Percentiles rank a stretch among this genome's conserved stretches.
Evolutionary conservation across 2,329 filamentous ascomycete genomes (phyloP).

Genomic region (Neofusicoccum ribis): DNA sequence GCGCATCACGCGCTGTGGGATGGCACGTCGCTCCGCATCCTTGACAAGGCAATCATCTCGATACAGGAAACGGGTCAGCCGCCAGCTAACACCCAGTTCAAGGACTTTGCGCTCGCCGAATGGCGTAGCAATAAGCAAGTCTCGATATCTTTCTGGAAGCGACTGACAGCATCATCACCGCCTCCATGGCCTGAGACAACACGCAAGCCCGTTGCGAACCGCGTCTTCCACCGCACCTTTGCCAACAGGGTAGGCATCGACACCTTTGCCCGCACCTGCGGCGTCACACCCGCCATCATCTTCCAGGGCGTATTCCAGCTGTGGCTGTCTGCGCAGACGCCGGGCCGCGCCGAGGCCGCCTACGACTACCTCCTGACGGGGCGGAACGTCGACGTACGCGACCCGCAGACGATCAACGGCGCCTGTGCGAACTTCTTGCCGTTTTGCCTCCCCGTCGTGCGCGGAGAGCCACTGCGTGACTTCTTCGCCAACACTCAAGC

Average conservation of each 20-base stretch:
- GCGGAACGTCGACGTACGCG: slow-evolving; percentile 38
- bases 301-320: slow-evolving; percentile 39
- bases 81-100: slow-evolving; percentile 26
- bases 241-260: slow-evolving; percentile 25
- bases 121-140: slow-evolving; percentile 22
- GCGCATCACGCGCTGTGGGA: slow-evolving; percentile 39
- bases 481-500: slow-evolving; percentile 23
- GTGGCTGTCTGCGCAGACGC: slow-evolving; percentile 3
- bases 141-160: slow-evolving; percentile 27
- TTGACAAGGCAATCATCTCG: slow-evolving; percentile 34
- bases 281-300: slow-evolving; percentile 36
- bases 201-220: too few species aligned
- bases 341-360: slow-evolving; percentile 25
- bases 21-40: slow-evolving; percentile 40
- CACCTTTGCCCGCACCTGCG: slow-evolving; percentile 24
- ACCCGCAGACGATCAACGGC: slow-evolving; percentile 41
- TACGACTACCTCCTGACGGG: slow-evolving; percentile 37
- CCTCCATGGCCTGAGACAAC: too few species aligned
- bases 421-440: slow-evolving; percentile 42
- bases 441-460: slow-evolving; percentile 26
- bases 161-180: too few species aligned
- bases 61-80: slow-evolving; percentile 22
- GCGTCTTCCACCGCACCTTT: neutral
- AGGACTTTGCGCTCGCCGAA: slow-evolving; percentile 28
- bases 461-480: slow-evolving; percentile 11